These are phyloP conservation scores for Polygonum maritimum DNA, from an alignment of 148 eudicot genomes.

Conservation along the genomic window DNA sequence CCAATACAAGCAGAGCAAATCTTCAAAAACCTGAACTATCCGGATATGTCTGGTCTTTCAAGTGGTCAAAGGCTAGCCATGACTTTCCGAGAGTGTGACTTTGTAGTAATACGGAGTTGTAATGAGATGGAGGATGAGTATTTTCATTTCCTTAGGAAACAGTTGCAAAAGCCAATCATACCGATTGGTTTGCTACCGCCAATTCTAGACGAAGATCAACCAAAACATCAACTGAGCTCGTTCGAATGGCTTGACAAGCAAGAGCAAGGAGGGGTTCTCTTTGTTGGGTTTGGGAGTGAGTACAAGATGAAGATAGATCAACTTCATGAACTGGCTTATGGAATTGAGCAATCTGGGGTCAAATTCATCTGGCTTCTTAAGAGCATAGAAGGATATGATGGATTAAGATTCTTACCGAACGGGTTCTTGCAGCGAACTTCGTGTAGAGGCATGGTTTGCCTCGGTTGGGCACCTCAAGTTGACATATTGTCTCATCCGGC, in stretches of 20 bases:
- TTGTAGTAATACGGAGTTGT: background rate
- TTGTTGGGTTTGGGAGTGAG: conserved; percentile 5
- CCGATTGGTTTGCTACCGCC: background rate
- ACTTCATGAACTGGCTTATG: conserved; percentile 1
- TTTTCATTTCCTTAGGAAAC: background rate
- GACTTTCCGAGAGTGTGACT: background rate
- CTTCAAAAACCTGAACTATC: background rate
- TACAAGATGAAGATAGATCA: background rate
- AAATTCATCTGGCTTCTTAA: background rate
- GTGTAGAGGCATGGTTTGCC: background rate
- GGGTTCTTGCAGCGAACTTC: background rate
- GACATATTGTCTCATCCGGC: background rate
- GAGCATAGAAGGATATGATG: background rate
- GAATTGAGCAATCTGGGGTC: background rate
- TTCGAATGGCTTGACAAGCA: conserved; percentile 8
- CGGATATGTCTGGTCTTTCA: background rate
- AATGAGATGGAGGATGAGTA: background rate
- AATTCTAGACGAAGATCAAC: background rate
- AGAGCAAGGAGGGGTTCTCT: background rate
- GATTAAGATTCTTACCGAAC: background rate
- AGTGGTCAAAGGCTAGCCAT: background rate
- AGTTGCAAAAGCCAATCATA: background rate
- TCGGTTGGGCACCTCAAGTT: conserved; percentile 1
- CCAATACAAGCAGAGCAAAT: background rate
- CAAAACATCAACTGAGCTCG: background rate